phyloP scores from a whole-genome alignment of 768 basidiomycete genomes.

The Porpolomopsis calyptriformis region DNA sequence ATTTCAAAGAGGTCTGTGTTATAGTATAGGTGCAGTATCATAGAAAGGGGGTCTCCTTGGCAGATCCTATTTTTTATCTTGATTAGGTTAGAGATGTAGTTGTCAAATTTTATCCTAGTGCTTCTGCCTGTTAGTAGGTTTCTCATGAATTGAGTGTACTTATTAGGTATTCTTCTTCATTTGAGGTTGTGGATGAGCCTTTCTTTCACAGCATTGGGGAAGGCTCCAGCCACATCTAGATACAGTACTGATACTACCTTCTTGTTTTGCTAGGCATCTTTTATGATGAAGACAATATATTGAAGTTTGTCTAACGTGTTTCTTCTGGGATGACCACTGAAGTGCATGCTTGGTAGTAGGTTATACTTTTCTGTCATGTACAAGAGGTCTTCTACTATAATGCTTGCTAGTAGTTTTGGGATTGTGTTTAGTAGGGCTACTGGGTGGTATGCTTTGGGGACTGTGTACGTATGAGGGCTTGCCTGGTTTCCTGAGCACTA shows the following conservation, averaged over 20 bases:
- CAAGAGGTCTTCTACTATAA: constrained; percentile 16
- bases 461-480: constrained; percentile 24
- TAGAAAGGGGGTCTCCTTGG: constrained; percentile 14
- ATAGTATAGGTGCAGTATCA: constrained; percentile 20
- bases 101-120: constrained; percentile 14
- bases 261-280: constrained; percentile 24
- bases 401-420: constrained; percentile 19
- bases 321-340: constrained; percentile 29
- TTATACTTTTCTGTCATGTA: constrained; percentile 19
- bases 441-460: constrained; percentile 25
- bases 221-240: constrained; percentile 35
- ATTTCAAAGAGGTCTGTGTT: constrained; percentile 15
- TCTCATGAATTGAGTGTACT: constrained; percentile 13
- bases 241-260: constrained; percentile 28
- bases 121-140: constrained; percentile 8
- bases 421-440: constrained; percentile 26
- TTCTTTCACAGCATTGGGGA: constrained; percentile 27
- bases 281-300: constrained; percentile 17
- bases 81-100: constrained; percentile 8
- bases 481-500: constrained; percentile 25
- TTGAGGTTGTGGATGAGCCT: constrained; percentile 23
- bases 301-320: constrained; percentile 23
- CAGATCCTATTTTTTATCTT: constrained; percentile 2
- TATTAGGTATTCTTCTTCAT: constrained; percentile 17
- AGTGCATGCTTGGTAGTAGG: constrained; percentile 27